Base-by-base conservation (phyloP, 306 rosid genomes). In the Prinsepia uniflora region DNA sequence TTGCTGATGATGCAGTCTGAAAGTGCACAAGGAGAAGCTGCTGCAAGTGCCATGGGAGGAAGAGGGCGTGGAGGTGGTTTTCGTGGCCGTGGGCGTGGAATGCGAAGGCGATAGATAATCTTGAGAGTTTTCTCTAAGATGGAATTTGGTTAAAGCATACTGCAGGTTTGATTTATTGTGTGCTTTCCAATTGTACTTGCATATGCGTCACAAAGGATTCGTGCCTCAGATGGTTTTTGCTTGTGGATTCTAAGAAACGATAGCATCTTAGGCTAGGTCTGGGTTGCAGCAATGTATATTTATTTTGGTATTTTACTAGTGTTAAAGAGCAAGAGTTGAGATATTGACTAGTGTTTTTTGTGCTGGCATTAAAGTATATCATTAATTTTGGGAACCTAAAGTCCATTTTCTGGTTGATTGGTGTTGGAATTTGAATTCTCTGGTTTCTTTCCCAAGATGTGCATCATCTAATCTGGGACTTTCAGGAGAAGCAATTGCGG, bases 21-120 rank as follows among this genome's bases (percentile, higher is more conserved):
- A 80, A 95, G 99, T 63, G 99, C 99, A 36, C 99, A 95, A 50
- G 99, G 97, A 78, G 99, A 95, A 43, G 99, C 99, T 54, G 97
- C 98, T 44, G 98, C 98, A 2, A 69, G 98, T 75, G 96, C 99
- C 78, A 95, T 95, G 97, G 99, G 96, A 3, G 92, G 97, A 40
- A 82, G 99, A 82, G 97, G 97, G 30, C 99, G 97, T 22, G 98
- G 96, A 65, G 93, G 93, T 14, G 83, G 97, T 9, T 30, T 30
- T 30, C 36, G 36, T 30, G 36, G 36, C 36, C 91, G 96, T 8
- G 99, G 99, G 41, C 84, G 99, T 5, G 99, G 99, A 42, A 95
- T 91, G 99, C 82, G 96, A 41, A 86, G 97, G 65, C 82, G 91
- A 83, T 89, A 69, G 72, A 61, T 7, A 30, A 30, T 30, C 36